Evolutionary conservation across 305 asterid species (phyloP).

Genomic region (Salvia sclarea): DNA sequence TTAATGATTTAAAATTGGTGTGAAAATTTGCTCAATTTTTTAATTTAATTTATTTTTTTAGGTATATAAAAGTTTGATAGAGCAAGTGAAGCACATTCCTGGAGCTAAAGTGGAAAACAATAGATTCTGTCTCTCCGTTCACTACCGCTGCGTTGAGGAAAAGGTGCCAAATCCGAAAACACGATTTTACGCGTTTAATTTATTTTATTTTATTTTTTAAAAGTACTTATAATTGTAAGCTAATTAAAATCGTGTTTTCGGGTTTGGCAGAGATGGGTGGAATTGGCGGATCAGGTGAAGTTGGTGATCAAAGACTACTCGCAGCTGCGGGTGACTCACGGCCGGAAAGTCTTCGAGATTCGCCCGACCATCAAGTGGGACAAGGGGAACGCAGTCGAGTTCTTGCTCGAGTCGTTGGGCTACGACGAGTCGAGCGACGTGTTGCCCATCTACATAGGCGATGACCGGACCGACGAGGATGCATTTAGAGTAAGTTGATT

Average conservation of each 20-base stretch:
- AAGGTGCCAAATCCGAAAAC: constrained; percentile 39
- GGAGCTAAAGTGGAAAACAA: constrained; percentile 69
- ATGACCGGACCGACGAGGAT: constrained; percentile 88
- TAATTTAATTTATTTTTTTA: constrained; percentile 11
- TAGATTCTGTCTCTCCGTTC: constrained; percentile 65
- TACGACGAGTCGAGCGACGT: constrained; percentile 60
- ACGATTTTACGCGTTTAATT: too few species aligned
- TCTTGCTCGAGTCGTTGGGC: constrained; percentile 79
- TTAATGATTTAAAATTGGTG: background rate
- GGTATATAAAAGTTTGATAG: constrained; percentile 48
- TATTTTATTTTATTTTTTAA: too few species aligned
- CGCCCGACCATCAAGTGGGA: constrained; percentile 96
- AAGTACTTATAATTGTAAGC: too few species aligned
- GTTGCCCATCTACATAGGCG: constrained; percentile 81
- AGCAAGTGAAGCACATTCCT: constrained; percentile 45
- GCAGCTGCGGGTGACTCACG: constrained; percentile 58
- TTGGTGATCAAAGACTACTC: constrained; percentile 63
- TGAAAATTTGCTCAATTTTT: background rate
- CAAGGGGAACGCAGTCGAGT: constrained; percentile 92
- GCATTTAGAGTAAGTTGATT: constrained; percentile 71
- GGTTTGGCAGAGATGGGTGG: constrained; percentile 66
- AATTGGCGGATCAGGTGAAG: constrained; percentile 63
- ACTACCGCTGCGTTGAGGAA: constrained; percentile 66
- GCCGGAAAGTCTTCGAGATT: constrained; percentile 89
- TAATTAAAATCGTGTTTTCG: background rate